Base-by-base conservation (phyloP, 2,329 filamentous ascomycete genomes). In the Xylaria sp. region DNA sequence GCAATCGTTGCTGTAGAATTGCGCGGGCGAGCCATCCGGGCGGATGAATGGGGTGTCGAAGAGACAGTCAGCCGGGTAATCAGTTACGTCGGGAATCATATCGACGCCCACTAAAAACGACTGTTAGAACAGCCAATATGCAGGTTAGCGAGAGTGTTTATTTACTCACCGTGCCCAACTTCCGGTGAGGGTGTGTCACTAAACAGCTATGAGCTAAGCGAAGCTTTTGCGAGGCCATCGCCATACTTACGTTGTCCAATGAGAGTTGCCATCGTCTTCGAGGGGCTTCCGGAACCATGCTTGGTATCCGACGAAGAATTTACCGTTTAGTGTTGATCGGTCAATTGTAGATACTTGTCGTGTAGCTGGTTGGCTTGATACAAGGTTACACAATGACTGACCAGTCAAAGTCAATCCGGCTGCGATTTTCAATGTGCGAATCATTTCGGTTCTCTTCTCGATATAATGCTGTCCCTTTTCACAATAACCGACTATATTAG, bases 281-380 rank as follows among this genome's bases (percentile, higher is more conserved):
- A 56, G 10, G 6, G 74, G 74, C 36, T 73, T 75, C 32, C 74
- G 72, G 52, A 75, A 75, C 74, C 74, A 75, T 28, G 70, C 74
- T 60, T 75, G 73, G 39, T 75, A 75, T 28, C 74, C 74, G 18
- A 73, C 72, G 20, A 75, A 74, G 30, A 75, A 67, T 20, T 75
- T 72, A 4, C 73, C 73, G 52, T 75, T 71, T 25, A 75, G 58
- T 10, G 74, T 72, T 50, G 74, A 74, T 48, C 70, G 69, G 46
- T 75, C 73, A 45, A 75, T 73, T 18, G 58, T 70, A 13, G 68
- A 70, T 32, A 32, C 57, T 57, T 70, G 68, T 34, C 68, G 68
- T 52, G 52, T 41, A 20, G 30, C 36, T 20, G 23, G 46, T 8
- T 65, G 61, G 7, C 2, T 34, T 12, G 48, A 50, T 20, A 53